These are phyloP conservation scores for Backusella psychrophila DNA, from an alignment of 192 early-diverging fungal genomes.

Conservation along the genomic window DNA sequence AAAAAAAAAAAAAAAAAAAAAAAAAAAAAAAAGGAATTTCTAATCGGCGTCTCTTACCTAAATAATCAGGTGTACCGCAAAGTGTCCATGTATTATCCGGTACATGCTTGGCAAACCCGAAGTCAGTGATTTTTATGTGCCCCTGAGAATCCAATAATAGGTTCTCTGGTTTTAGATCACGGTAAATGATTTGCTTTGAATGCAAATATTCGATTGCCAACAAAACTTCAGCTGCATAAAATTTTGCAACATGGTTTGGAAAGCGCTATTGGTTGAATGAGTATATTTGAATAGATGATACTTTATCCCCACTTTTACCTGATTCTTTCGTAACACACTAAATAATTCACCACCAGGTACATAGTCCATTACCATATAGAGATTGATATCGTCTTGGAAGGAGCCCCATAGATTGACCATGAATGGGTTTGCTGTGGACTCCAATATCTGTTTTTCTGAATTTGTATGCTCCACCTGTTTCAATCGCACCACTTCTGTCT, in stretches of 20 bases:
- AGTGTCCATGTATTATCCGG: slow-evolving; percentile 80
- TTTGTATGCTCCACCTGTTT: slow-evolving; percentile 98
- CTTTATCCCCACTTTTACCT: no score
- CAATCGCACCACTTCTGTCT: slow-evolving; percentile 88
- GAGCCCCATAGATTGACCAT: slow-evolving; percentile 87
- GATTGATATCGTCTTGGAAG: slow-evolving; percentile 87
- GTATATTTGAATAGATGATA: background rate
- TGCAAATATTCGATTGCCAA: slow-evolving; percentile 77
- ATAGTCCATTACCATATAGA: slow-evolving; percentile 98
- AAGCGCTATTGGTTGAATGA: slow-evolving; percentile 46
- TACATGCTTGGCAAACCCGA: slow-evolving; percentile 82
- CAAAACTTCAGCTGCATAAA: slow-evolving; percentile 73
- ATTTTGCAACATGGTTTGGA: slow-evolving; percentile 65
- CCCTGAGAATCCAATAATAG: slow-evolving; percentile 72
- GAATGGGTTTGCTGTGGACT: slow-evolving; percentile 80
- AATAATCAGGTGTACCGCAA: slow-evolving; percentile 77
- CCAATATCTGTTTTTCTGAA: slow-evolving; percentile 93
- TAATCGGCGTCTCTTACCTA: slow-evolving; percentile 51
- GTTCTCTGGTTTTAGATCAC: slow-evolving; percentile 83
- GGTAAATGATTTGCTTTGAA: slow-evolving; percentile 69
- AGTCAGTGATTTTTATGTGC: slow-evolving; percentile 82
- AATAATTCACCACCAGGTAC: slow-evolving; percentile 93
- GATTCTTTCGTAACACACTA: slow-evolving; percentile 69
- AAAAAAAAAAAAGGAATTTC: background rate
- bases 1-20: no score